Evolutionary conservation across 176 grass and related monocot species (phyloP), one percentile per base, ranked within the genome.

Genomic region (Ensete glaucum): DNA sequence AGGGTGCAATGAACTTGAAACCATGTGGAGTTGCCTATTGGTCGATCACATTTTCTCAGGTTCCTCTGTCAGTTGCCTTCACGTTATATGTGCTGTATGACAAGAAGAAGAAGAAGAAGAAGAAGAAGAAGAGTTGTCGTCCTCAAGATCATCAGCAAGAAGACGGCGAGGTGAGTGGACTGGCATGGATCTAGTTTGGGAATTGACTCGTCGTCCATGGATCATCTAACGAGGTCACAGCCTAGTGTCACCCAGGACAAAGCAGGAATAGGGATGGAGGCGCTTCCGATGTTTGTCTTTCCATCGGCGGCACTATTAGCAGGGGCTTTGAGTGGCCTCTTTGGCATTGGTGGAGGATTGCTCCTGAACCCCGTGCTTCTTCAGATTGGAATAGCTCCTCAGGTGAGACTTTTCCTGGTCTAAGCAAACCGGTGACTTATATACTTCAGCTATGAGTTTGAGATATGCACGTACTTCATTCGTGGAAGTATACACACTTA

Each of bases 311-410:
- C 87, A 1, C 80, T 97, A 13, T 78, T 90, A 77, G 92, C 93
- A 0, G 93, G 93, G 9, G 80, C 67, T 75, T 76, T 97, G 19
- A 90, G 93, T 51, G 90, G 93, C 62, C 86, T 97, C 72, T 97
- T 92, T 52, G 93, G 90, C 69, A 93, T 96, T 49, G 89, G 93
- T 2, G 93, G 93, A 23, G 87, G 89, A 0, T 71, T 96, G 12
- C 83, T 96, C 67, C 81, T 92, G 7, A 96, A 88, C 79, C 93
- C 93, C 16, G 81, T 88, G 25, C 88, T 96, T 67, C 85, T 97
- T 56, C 88, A 90, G 21, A 97, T 97, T 8, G 93, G 93, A 13
- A 73, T 97, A 52, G 81, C 80, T 29, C 93, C 90, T 0, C 80
- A 85, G 87, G 93, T 92, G 81, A 65, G 20, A 62, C 34, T 43